These are phyloP conservation scores for Mycena filopes DNA, from an alignment of 768 basidiomycete genomes.

Conservation along the genomic window DNA sequence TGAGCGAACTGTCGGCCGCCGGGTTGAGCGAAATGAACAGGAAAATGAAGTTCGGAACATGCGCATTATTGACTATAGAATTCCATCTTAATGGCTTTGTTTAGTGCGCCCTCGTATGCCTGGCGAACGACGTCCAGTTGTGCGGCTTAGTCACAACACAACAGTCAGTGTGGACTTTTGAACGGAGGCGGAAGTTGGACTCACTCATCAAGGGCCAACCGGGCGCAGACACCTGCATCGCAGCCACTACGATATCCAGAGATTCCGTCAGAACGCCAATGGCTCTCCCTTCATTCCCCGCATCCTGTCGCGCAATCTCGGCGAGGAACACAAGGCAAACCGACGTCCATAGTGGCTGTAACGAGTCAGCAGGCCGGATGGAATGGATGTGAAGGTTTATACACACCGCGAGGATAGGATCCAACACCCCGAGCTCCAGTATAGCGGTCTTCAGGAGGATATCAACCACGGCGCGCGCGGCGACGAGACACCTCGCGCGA, in stretches of 20 bases:
- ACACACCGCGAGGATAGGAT: constrained; percentile 29
- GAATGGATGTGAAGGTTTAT: background rate
- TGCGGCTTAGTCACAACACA: background rate
- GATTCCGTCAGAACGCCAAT: background rate
- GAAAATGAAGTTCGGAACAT: too few species aligned
- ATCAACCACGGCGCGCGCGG: constrained; percentile 13
- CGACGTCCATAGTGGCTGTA: constrained; percentile 21
- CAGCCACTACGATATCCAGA: background rate
- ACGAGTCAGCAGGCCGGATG: background rate
- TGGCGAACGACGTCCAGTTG: constrained; percentile 10
- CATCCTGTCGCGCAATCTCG: background rate
- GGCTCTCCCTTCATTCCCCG: too few species aligned
- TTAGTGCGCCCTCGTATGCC: background rate
- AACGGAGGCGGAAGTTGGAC: too few species aligned
- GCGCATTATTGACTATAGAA: too few species aligned
- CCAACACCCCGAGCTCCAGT: constrained; percentile 9
- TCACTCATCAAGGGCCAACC: constrained; percentile 23
- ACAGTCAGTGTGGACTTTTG: too few species aligned
- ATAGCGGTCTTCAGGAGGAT: constrained; percentile 18
- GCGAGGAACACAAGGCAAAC: constrained; percentile 12
- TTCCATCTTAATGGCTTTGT: too few species aligned
- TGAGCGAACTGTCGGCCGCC: too few species aligned
- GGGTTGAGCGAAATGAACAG: too few species aligned
- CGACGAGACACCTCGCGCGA: constrained; percentile 5
- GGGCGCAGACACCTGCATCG: constrained; percentile 15